Evolutionary conservation across 2,329 filamentous ascomycete species (phyloP).

Genomic region (Diaporthe humulicola): DNA sequence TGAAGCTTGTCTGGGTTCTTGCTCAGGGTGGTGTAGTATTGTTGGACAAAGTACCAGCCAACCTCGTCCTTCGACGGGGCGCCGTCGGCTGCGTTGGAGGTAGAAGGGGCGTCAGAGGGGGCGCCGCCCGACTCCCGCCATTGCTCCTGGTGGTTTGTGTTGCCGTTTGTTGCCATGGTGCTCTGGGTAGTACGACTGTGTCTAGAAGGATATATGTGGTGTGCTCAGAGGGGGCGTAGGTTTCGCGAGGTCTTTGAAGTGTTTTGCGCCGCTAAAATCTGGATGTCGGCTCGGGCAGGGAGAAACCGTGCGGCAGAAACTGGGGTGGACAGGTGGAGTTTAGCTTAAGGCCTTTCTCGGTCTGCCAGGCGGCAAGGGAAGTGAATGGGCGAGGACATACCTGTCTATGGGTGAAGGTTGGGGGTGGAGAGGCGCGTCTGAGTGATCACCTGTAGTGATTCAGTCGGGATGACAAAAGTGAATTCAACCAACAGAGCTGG

Average conservation of each 20-base stretch:
- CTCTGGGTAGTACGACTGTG: constrained; percentile 40
- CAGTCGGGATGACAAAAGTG: neutral
- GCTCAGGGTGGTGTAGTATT: constrained; percentile 98
- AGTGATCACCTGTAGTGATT: neutral
- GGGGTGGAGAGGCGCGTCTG: neutral
- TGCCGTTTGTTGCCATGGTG: constrained; percentile 72
- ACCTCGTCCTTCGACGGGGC: constrained; percentile 89
- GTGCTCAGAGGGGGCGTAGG: neutral
- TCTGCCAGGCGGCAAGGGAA: constrained; percentile 8
- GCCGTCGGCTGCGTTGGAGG: constrained; percentile 53
- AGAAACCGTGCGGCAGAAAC: constrained; percentile 23
- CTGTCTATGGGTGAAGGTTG: neutral
- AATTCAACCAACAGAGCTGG: constrained; percentile 5
- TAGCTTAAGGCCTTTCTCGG: constrained; percentile 21
- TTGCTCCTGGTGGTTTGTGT: constrained; percentile 60
- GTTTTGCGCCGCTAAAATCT: constrained; percentile 17
- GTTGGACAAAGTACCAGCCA: constrained; percentile 99
- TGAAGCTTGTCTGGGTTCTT: constrained; percentile 94
- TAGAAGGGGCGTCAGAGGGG: constrained; percentile 48
- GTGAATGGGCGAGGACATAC: neutral
- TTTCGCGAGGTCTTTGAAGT: neutral
- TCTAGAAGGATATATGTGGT: constrained; percentile 17
- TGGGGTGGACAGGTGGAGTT: constrained; percentile 20
- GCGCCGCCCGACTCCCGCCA: constrained; percentile 52
- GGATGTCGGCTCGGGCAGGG: constrained; percentile 22